Evolutionary conservation across 768 basidiomycete species (phyloP).

Genomic region (Lactifluus piperatus): DNA sequence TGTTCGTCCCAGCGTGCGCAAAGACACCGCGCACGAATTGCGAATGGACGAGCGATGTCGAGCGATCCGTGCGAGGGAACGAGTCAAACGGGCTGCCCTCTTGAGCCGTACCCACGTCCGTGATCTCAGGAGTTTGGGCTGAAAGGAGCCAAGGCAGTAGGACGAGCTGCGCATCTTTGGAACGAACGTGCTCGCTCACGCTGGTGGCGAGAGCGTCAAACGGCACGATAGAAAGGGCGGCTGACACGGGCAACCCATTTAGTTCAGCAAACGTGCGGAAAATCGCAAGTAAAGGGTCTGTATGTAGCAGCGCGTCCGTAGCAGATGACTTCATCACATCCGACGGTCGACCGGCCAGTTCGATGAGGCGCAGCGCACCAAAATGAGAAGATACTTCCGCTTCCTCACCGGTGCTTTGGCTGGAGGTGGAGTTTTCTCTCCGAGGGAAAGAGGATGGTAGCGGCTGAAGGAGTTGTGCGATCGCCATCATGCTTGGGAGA

Average conservation of each 20-base stretch:
- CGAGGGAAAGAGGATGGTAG: conserved; percentile 17
- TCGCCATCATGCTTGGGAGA: conserved; percentile 80
- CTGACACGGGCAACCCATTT: conserved; percentile 53
- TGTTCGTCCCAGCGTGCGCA: conserved; percentile 57
- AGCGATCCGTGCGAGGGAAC: conserved; percentile 42
- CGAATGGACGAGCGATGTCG: conserved; percentile 55
- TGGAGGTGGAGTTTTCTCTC: not conserved
- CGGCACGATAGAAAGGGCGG: conserved; percentile 66
- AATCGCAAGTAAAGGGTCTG: conserved; percentile 64
- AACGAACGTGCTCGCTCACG: conserved; percentile 58
- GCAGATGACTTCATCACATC: conserved; percentile 58
- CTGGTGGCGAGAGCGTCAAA: conserved; percentile 64
- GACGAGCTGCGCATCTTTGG: conserved; percentile 59
- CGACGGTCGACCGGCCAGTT: conserved; percentile 60
- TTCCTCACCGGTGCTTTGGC: not conserved
- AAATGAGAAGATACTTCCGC: not conserved
- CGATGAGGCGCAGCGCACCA: conserved; percentile 73
- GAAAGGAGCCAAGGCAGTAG: conserved; percentile 74
- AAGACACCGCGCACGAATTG: conserved; percentile 83
- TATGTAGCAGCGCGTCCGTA: conserved; percentile 57
- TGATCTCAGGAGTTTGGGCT: conserved; percentile 2
- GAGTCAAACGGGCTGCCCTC: conserved; percentile 64
- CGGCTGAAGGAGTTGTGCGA: conserved; percentile 72
- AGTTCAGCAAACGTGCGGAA: conserved; percentile 73
- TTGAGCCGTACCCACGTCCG: conserved; percentile 1